phyloP scores from a whole-genome alignment of 257 asterid genomes.

The Marsdenia floribunda region DNA sequence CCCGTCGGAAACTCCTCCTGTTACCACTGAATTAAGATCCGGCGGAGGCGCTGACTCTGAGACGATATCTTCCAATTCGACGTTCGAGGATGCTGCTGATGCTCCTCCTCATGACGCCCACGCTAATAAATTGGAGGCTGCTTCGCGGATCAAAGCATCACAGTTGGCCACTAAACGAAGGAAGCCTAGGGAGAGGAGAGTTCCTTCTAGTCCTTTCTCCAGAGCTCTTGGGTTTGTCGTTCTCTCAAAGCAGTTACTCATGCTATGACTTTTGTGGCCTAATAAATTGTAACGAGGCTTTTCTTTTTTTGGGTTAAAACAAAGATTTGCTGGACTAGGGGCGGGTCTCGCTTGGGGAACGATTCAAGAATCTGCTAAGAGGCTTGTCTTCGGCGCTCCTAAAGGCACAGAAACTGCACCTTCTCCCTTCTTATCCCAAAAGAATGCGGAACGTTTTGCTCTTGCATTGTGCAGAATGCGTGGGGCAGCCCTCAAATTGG shows the following conservation, averaged over 20 bases:
- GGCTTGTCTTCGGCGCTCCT: slow-evolving; percentile 70
- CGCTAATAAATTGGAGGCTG: slow-evolving; percentile 8
- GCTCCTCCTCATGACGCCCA: slow-evolving; percentile 7
- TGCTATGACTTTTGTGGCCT: neutral
- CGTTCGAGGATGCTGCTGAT: slow-evolving; percentile 6
- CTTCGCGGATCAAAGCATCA: neutral
- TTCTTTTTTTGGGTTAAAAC: slow-evolving; percentile 10
- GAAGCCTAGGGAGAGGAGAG: slow-evolving; percentile 87
- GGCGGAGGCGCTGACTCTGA: neutral
- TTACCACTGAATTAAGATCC: neutral
- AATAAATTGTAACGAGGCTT: slow-evolving; percentile 1
- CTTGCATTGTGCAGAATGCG: slow-evolving; percentile 99
- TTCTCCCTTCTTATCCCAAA: slow-evolving; percentile 78
- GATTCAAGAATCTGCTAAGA: slow-evolving; percentile 86
- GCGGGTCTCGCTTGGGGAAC: slow-evolving; percentile 99
- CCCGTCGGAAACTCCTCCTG: neutral
- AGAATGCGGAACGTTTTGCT: slow-evolving; percentile 94
- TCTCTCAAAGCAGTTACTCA: neutral
- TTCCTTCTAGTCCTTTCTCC: slow-evolving; percentile 86
- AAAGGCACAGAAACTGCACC: slow-evolving; percentile 36
- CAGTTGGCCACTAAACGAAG: slow-evolving; percentile 32
- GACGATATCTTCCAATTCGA: neutral
- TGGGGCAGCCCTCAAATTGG: slow-evolving; percentile 95
- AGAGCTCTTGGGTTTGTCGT: slow-evolving; percentile 74
- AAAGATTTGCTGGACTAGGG: slow-evolving; percentile 95